Conservation (phyloP, 2,329 filamentous ascomycete genomes). For the Chrysosporium keratinophilum region DNA sequence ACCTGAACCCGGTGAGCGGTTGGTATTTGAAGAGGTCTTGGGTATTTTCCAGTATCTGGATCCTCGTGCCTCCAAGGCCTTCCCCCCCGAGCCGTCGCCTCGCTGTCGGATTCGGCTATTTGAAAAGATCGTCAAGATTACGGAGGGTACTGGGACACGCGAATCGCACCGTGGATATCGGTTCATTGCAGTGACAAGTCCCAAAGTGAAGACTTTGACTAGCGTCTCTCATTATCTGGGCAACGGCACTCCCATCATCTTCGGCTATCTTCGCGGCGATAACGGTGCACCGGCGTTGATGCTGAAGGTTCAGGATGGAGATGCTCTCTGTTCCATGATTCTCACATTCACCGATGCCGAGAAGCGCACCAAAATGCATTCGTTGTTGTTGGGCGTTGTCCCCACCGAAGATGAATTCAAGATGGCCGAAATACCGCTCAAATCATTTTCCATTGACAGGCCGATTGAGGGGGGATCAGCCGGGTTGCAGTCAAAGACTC, state of each 20-base stretch:
- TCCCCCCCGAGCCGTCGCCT: constrained; percentile 63
- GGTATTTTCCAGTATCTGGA: constrained; percentile 75
- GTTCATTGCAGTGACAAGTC: constrained; percentile 65
- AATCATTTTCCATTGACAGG: constrained; percentile 50
- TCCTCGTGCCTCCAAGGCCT: constrained; percentile 57
- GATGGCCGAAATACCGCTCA: constrained; percentile 58
- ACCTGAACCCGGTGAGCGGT: constrained; percentile 56
- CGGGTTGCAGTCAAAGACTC: constrained; percentile 23
- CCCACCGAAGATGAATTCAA: constrained; percentile 58
- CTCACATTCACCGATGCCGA: constrained; percentile 66
- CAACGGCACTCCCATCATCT: constrained; percentile 59
- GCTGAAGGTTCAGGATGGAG: constrained; percentile 57
- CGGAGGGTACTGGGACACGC: constrained; percentile 61
- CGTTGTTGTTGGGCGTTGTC: constrained; percentile 61
- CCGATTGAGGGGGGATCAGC: constrained; percentile 31
- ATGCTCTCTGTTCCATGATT: constrained; percentile 59
- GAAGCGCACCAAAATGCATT: constrained; percentile 61
- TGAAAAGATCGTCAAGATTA: constrained; percentile 57
- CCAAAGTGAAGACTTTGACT: constrained; percentile 65
- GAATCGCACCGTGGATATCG: constrained; percentile 70
- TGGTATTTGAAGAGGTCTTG: constrained; percentile 59
- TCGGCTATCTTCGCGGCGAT: constrained; percentile 65
- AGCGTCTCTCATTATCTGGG: constrained; percentile 61
- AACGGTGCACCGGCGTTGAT: constrained; percentile 59
- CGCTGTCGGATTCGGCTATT: constrained; percentile 66